phyloP scores from a whole-genome alignment of 1,284 basidiomycete genomes.

The Peniophora sp. region DNA sequence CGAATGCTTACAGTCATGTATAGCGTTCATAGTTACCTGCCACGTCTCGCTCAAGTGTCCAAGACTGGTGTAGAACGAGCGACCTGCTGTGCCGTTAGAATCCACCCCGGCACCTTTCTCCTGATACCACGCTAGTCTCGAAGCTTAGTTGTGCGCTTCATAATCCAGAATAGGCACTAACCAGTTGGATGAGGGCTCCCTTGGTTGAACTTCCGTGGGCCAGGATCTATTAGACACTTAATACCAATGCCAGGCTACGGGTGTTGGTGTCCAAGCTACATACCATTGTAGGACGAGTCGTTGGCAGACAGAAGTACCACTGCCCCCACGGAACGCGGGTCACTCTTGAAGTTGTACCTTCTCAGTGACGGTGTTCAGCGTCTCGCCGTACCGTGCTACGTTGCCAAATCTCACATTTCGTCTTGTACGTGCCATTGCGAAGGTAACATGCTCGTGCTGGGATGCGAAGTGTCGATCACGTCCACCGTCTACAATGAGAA shows the following conservation, averaged over 20 bases:
- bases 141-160: neutral
- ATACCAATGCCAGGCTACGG: conserved; percentile 11
- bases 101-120: conserved; percentile 54
- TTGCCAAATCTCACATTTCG: conserved; percentile 37
- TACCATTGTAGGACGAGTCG: conserved; percentile 58
- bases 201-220: conserved; percentile 42
- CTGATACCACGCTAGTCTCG: conserved; percentile 66
- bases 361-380: neutral
- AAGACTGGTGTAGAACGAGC: conserved; percentile 76
- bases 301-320: conserved; percentile 61
- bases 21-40: conserved; percentile 31
- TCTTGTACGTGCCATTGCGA: conserved; percentile 54
- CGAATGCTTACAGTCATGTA: neutral
- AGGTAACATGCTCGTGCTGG: conserved; percentile 59
- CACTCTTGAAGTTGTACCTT: conserved; percentile 74
- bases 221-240: conserved; percentile 30
- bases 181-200: conserved; percentile 61
- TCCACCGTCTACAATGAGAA: conserved; percentile 44
- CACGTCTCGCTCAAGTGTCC: conserved; percentile 71
- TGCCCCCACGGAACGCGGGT: conserved; percentile 63
- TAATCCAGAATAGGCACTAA: conserved; percentile 13
- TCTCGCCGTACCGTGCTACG: neutral
- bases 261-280: conserved; percentile 10
- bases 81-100: conserved; percentile 43
- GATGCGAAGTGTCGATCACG: conserved; percentile 54